phyloP scores from a whole-genome alignment of 2,329 filamentous ascomycete genomes.

The Cercospora sesami region DNA sequence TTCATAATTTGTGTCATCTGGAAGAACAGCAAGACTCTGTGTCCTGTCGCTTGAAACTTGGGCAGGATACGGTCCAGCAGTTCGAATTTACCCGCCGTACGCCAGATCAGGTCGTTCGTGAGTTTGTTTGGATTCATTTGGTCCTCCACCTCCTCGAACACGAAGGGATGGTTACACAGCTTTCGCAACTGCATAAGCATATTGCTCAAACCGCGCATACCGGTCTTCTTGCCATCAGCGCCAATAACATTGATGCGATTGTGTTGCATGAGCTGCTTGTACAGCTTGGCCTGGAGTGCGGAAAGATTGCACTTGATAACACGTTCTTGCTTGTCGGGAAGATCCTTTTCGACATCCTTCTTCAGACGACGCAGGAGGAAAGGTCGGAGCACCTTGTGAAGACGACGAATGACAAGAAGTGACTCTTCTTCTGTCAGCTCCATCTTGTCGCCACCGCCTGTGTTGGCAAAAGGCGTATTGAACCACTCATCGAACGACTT shows the following conservation, averaged over 20 bases:
- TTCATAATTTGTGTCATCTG: constrained; percentile 99
- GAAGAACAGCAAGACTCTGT: constrained; percentile 99
- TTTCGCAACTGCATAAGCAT: constrained; percentile 99
- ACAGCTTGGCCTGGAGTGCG: constrained; percentile 84
- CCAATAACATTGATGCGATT: constrained; percentile 94
- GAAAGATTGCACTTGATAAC: constrained; percentile 99
- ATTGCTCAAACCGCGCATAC: constrained; percentile 92
- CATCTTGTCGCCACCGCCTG: constrained; percentile 97
- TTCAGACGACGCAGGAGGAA: constrained; percentile 98
- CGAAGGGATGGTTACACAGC: constrained; percentile 98
- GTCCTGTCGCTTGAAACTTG: constrained; percentile 86
- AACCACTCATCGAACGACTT: constrained; percentile 99
- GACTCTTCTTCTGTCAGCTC: constrained; percentile 99
- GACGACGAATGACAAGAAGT: constrained; percentile 92
- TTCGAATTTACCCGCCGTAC: constrained; percentile 96
- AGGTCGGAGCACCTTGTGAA: constrained; percentile 95
- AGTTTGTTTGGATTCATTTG: constrained; percentile 89
- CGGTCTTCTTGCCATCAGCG: constrained; percentile 92
- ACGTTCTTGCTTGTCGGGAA: constrained; percentile 98
- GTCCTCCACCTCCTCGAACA: constrained; percentile 96
- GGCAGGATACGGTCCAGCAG: constrained; percentile 87
- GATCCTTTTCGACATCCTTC: constrained; percentile 98
- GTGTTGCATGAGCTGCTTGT: constrained; percentile 96
- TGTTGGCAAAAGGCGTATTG: constrained; percentile 98
- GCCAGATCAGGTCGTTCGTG: constrained; percentile 93